Evolutionary conservation across 1,284 basidiomycete species (phyloP), one percentile per base, ranked within the genome.

Genomic region (Baeospora myosura): DNA sequence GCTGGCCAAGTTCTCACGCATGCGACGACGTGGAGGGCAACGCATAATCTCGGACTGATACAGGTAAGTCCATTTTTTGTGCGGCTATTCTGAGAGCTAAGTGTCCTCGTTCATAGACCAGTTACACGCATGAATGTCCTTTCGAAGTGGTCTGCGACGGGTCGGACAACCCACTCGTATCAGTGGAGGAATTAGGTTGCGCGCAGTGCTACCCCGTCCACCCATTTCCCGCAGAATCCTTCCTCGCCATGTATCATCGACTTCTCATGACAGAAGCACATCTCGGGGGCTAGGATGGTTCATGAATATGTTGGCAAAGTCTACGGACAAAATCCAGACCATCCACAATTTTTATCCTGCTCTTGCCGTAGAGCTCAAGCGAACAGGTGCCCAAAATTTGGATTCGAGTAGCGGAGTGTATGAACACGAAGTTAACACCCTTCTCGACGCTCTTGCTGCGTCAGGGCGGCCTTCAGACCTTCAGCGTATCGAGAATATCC

Each of bases 101-200:
- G n/a, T n/a, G n/a, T n/a, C n/a, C n/a, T n/a, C n/a, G n/a, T n/a
- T n/a, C n/a, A n/a, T n/a, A n/a, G n/a, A n/a, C n/a, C n/a, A n/a
- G n/a, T n/a, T n/a, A n/a, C n/a, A n/a, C n/a, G 72, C 61, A 73
- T 76, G 74, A 74, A 77, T 77, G 74, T 74, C 65, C 64, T 56
- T 65, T 56, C 62, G 64, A 46, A 60, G 54, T 51, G 52, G 56
- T 52, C 52, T 69, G 44, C 51, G 58, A 45, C 65, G 61, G 51
- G 55, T 61, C 44, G 50, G 55, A 47, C 55, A 51, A 45, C 7
- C n/a, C 12, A 49, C 50, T 43, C 54, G 52, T n/a, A n/a, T n/a
- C n/a, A n/a, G n/a, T n/a, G n/a, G n/a, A n/a, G n/a, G n/a, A n/a
- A n/a, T n/a, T n/a, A n/a, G n/a, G n/a, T n/a, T n/a, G n/a, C n/a